Evolutionary conservation across 2,329 filamentous ascomycete species (phyloP).

Genomic region (Fusarium duplospermum): DNA sequence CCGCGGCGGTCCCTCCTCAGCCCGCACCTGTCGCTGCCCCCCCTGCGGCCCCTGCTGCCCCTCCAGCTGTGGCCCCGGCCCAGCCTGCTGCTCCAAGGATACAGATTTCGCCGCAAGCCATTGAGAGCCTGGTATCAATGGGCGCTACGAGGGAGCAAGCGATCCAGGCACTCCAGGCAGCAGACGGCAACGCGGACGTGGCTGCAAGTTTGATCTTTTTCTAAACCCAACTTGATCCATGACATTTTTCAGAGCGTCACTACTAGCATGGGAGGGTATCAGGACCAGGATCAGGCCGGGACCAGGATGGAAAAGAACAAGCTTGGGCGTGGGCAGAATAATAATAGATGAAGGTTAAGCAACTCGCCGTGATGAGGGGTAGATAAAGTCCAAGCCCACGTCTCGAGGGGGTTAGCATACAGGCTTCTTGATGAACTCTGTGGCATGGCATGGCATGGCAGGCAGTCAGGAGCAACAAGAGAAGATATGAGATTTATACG

Average conservation of each 20-base stretch:
- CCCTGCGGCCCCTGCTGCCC: slow-evolving; percentile 41
- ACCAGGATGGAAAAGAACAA: slow-evolving; percentile 23
- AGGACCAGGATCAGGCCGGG: not conserved
- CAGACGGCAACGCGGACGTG: slow-evolving; percentile 86
- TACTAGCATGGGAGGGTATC: slow-evolving; percentile 18
- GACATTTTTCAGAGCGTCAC: slow-evolving; percentile 15
- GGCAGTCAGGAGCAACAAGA: slow-evolving; percentile 27
- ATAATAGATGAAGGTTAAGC: slow-evolving; percentile 37
- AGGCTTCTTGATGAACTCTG: slow-evolving; percentile 15
- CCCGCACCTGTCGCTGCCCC: slow-evolving; percentile 43
- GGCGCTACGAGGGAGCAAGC: slow-evolving; percentile 83
- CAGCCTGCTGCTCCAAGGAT: slow-evolving; percentile 41
- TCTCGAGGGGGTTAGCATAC: slow-evolving; percentile 18
- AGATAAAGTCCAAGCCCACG: slow-evolving; percentile 36
- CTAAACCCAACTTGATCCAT: slow-evolving; percentile 25
- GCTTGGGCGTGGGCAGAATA: slow-evolving; percentile 25
- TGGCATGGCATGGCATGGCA: slow-evolving; percentile 9
- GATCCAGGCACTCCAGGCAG: slow-evolving; percentile 82
- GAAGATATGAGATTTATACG: slow-evolving; percentile 31
- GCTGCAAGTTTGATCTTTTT: slow-evolving; percentile 84
- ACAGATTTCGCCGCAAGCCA: slow-evolving; percentile 69
- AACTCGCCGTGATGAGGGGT: slow-evolving; percentile 27
- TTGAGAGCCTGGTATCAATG: slow-evolving; percentile 81
- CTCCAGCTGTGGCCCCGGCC: slow-evolving; percentile 43
- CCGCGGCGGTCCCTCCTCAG: slow-evolving; percentile 30